Evolutionary conservation across 352 stramenopile species (phyloP).

Genomic region (Phytopythium oedochilum): DNA sequence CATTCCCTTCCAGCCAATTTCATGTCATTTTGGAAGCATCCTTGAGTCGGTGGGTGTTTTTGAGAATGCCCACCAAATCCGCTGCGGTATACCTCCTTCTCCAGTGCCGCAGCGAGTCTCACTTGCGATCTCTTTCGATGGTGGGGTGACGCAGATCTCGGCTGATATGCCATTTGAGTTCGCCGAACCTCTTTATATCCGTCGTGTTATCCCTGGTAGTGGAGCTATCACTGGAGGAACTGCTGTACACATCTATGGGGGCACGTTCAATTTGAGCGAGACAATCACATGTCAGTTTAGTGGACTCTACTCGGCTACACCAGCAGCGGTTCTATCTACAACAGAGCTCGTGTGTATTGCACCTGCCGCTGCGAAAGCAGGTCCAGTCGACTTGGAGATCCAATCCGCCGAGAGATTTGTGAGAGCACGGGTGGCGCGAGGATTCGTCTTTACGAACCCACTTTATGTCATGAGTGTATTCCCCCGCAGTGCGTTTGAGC

Average conservation of each 20-base stretch:
- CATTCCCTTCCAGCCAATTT: conserved; percentile 25
- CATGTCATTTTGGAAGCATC: conserved; percentile 26
- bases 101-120: conserved; percentile 12
- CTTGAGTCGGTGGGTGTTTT: conserved; percentile 25
- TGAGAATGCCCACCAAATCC: conserved; percentile 24
- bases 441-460: conserved; percentile 43
- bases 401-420: conserved; percentile 18
- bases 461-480: conserved; percentile 29
- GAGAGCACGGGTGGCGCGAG: conserved; percentile 17
- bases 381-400: conserved; percentile 24
- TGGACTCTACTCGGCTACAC: background rate
- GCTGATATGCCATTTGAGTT: conserved; percentile 31
- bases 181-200: conserved; percentile 23
- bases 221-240: conserved; percentile 58
- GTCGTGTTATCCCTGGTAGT: conserved; percentile 30
- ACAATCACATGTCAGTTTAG: conserved; percentile 50
- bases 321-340: conserved; percentile 35
- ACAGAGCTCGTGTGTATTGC: conserved; percentile 36
- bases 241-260: conserved; percentile 49
- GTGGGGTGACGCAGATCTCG: conserved; percentile 37
- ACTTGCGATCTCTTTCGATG: conserved; percentile 63
- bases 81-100: conserved; percentile 35
- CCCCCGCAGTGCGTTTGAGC: conserved; percentile 38
- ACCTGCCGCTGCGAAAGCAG: conserved; percentile 13
- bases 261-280: conserved; percentile 34